Percentiles rank a stretch among this genome's conserved stretches.
These are phyloP conservation scores for Cercospora nicotianae DNA, from an alignment of 2,329 filamentous ascomycete genomes.

Conservation along the genomic window DNA sequence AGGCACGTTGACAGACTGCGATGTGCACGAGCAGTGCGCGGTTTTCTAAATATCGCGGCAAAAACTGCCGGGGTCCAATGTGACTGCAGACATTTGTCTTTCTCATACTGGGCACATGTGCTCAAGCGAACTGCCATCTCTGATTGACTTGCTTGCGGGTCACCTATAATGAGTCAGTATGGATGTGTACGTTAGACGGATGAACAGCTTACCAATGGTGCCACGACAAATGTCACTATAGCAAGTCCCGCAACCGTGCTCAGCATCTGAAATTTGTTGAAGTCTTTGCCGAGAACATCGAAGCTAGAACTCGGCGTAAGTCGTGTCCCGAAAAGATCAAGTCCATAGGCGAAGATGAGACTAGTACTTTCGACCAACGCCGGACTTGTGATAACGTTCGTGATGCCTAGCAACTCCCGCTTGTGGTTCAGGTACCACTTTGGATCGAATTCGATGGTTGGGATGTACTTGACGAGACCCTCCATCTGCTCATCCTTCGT, in stretches of 20 bases:
- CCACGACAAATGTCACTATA: constrained; percentile 72
- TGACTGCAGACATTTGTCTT: not conserved
- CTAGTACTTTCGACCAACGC: constrained; percentile 89
- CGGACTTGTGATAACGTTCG: constrained; percentile 70
- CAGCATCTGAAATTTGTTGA: constrained; percentile 85
- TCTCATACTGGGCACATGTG: not conserved
- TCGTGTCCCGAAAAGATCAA: constrained; percentile 84
- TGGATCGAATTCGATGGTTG: constrained; percentile 79
- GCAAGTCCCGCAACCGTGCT: constrained; percentile 78
- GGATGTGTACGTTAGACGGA: not conserved
- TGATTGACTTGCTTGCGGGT: constrained; percentile 67
- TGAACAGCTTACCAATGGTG: constrained; percentile 71
- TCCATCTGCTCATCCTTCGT: constrained; percentile 79
- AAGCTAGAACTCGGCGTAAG: constrained; percentile 87
- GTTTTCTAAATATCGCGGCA: not conserved
- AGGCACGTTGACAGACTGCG: not conserved
- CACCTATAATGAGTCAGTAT: constrained; percentile 44
- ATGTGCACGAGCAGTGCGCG: not conserved
- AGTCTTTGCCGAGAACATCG: constrained; percentile 88
- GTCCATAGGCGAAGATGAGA: constrained; percentile 80
- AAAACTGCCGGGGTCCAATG: not conserved
- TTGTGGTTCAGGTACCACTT: constrained; percentile 78
- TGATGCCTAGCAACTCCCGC: constrained; percentile 75
- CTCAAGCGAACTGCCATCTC: constrained; percentile 55
- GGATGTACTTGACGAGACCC: constrained; percentile 73